Conservation (phyloP, 805 yeast genomes). For the Debaryomyces maramus region DNA sequence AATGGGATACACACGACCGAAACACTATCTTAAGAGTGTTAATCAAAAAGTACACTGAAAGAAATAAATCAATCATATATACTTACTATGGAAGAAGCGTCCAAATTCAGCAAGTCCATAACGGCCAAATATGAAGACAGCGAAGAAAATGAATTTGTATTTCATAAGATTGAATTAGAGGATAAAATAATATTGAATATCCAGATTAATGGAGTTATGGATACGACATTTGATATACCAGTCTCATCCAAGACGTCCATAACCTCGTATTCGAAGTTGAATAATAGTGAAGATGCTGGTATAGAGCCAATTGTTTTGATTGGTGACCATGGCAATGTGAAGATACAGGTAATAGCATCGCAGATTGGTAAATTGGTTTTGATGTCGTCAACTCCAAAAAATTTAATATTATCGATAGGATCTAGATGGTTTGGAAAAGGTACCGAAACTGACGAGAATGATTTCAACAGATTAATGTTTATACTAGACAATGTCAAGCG, state of each 20-base stretch:
- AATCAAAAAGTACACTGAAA: too few relatives aligned
- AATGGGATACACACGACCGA: too few relatives aligned
- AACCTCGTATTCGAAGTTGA: conserved; percentile 9
- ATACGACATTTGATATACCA: conserved; percentile 50
- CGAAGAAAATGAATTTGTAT: conserved; percentile 15
- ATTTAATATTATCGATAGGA: conserved; percentile 45
- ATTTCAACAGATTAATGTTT: conserved; percentile 48
- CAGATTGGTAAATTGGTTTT: conserved; percentile 48
- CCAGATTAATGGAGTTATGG: conserved; percentile 46
- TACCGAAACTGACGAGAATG: conserved; percentile 27
- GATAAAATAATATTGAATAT: conserved; percentile 42
- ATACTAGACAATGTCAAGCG: conserved; percentile 33
- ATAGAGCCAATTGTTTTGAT: conserved; percentile 47
- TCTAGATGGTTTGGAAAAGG: conserved; percentile 47
- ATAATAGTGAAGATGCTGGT: conserved; percentile 22
- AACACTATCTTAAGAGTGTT: too few relatives aligned
- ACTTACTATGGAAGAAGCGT: conserved; percentile 8
- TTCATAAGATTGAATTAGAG: conserved; percentile 33
- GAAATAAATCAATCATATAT: too few relatives aligned
- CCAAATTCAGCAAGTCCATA: conserved; percentile 13
- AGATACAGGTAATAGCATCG: conserved; percentile 48
- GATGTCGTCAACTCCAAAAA: conserved; percentile 30
- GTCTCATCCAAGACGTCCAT: conserved; percentile 22
- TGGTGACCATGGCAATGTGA: conserved; percentile 49
- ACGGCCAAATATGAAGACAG: conserved; percentile 9